A percentile compares a stretch with the other conserved stretches of the same genome.
Evolutionary conservation across 495 filamentous ascomycete species (phyloP).

Genomic region (Neurospora pannonica): DNA sequence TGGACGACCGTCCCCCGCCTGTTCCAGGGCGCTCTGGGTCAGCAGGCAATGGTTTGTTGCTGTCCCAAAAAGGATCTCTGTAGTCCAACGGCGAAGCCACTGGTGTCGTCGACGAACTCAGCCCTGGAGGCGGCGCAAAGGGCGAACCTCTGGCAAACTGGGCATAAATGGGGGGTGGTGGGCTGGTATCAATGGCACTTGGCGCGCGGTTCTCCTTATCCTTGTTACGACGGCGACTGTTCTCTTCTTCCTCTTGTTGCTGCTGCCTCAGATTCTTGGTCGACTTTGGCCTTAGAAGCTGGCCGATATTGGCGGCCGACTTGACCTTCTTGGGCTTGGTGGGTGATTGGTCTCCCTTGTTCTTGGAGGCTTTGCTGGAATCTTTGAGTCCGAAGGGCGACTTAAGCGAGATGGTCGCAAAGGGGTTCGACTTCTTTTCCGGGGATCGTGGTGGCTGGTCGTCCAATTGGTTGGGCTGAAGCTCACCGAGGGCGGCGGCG

Average conservation of each 20-base stretch:
- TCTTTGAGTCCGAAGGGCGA: slow-evolving; percentile 43
- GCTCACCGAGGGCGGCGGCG: slow-evolving; percentile 38
- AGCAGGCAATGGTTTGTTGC: not conserved
- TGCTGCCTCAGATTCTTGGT: slow-evolving; percentile 41
- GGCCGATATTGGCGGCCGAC: slow-evolving; percentile 68
- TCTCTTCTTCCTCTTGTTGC: slow-evolving; percentile 28
- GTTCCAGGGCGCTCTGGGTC: not conserved
- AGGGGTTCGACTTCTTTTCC: slow-evolving; percentile 47
- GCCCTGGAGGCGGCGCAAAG: not conserved
- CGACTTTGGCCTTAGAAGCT: slow-evolving; percentile 51
- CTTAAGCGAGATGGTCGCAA: slow-evolving; percentile 59
- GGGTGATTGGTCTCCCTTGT: slow-evolving; percentile 23
- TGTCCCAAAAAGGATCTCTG: not conserved
- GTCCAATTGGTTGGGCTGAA: slow-evolving; percentile 40
- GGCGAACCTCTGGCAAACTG: slow-evolving; percentile 44
- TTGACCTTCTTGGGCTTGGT: slow-evolving; percentile 72
- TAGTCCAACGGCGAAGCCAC: slow-evolving; percentile 13
- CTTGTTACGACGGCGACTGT: slow-evolving; percentile 32
- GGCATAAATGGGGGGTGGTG: slow-evolving; percentile 67
- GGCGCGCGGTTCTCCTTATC: slow-evolving; percentile 72
- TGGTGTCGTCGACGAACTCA: slow-evolving; percentile 33
- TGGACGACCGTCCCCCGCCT: not conserved
- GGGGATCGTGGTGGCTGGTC: slow-evolving; percentile 26
- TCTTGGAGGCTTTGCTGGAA: slow-evolving; percentile 34
- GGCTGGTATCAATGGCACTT: slow-evolving; percentile 16